Evolutionary conservation across 1,139 yeast genomes (phyloP).

Genomic region (Hanseniaspora sp.): DNA sequence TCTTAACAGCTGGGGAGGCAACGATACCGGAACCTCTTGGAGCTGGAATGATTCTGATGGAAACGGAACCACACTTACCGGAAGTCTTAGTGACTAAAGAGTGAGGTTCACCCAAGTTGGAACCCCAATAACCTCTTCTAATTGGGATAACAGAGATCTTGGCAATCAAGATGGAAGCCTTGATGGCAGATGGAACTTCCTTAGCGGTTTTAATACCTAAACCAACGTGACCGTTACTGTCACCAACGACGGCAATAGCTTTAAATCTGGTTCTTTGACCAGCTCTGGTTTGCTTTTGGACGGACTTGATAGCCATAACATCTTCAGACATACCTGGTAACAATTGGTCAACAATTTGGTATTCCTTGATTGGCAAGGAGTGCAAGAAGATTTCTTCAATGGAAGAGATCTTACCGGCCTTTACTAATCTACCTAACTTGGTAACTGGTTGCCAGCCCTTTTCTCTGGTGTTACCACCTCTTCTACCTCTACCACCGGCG

Average conservation of each 20-base stretch:
- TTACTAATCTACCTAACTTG: conserved; percentile 99
- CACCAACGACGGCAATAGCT: conserved; percentile 99
- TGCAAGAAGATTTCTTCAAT: conserved; percentile 98
- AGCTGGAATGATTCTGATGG: conserved; percentile 98
- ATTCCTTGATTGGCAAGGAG: conserved; percentile 99
- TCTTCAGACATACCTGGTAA: conserved; percentile 95
- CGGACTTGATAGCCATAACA: conserved; percentile 99
- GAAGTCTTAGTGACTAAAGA: conserved; percentile 95
- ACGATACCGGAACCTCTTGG: conserved; percentile 99
- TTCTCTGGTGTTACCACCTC: conserved; percentile 78
- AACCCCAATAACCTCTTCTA: conserved; percentile 99
- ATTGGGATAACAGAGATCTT: conserved; percentile 97
- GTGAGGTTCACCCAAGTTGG: conserved; percentile 99
- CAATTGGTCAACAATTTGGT: conserved; percentile 94
- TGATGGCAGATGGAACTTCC: conserved; percentile 99
- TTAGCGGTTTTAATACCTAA: conserved; percentile 99
- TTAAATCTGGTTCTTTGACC: conserved; percentile 99
- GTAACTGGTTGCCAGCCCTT: conserved; percentile 99
- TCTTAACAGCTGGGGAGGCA: conserved; percentile 99
- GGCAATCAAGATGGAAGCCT: conserved; percentile 99
- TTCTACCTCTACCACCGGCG: conserved; percentile 58
- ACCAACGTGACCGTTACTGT: conserved; percentile 99
- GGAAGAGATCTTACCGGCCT: conserved; percentile 95
- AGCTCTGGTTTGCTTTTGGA: conserved; percentile 99
- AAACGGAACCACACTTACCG: conserved; percentile 99